These are phyloP conservation scores for Penicillium mononematosum DNA, from an alignment of 495 filamentous ascomycete genomes.

Conservation along the genomic window DNA sequence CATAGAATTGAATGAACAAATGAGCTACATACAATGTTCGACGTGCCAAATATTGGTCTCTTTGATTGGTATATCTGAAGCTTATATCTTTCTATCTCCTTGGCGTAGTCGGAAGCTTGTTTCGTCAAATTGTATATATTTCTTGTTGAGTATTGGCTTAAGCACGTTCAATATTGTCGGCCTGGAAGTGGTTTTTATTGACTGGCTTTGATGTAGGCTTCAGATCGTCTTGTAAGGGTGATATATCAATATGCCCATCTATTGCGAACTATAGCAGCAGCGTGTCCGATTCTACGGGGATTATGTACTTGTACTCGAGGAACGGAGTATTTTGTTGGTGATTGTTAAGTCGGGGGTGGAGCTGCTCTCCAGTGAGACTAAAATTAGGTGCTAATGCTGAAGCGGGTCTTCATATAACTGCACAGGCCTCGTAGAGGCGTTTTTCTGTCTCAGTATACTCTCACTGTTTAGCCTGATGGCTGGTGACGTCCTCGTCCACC, in stretches of 20 bases:
- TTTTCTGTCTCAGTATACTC: not conserved
- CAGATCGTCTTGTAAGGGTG: not conserved
- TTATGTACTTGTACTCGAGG: not conserved
- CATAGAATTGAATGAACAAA: constrained; percentile 14
- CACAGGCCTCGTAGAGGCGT: not conserved
- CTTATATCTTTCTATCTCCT: not conserved
- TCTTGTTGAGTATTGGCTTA: not conserved
- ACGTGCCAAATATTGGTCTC: not conserved
- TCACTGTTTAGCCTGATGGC: not conserved
- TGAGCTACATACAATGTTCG: not conserved
- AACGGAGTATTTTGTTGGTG: not conserved
- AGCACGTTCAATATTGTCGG: not conserved
- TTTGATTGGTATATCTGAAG: not conserved
- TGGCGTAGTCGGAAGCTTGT: not conserved
- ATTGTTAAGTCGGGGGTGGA: not conserved
- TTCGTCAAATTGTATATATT: not conserved
- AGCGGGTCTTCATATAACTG: not conserved
- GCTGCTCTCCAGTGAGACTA: not conserved
- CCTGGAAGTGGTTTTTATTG: not conserved
- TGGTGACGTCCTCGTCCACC: not conserved
- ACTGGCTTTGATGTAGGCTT: not conserved
- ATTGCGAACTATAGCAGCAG: not conserved
- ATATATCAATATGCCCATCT: not conserved
- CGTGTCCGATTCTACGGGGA: not conserved
- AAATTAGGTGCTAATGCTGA: not conserved